These are phyloP conservation scores for Mycena metata DNA, from an alignment of 768 basidiomycete species.

Conservation along the genomic window DNA sequence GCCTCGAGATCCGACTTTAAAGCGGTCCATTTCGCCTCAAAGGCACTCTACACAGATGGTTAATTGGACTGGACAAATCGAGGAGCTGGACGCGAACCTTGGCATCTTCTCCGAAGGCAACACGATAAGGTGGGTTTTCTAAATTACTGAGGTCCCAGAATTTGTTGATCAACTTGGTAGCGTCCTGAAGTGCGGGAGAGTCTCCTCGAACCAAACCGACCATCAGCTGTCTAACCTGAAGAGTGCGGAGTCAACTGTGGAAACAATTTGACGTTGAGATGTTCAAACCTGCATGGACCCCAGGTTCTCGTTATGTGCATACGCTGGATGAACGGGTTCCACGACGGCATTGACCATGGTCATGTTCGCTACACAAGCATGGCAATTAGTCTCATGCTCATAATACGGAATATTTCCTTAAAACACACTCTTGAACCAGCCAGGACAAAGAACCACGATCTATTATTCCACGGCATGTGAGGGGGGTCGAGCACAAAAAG, in stretches of 20 bases:
- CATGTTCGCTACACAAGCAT: slow-evolving; percentile 30
- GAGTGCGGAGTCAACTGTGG: not conserved
- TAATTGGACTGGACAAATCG: not conserved
- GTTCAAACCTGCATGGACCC: slow-evolving; percentile 40
- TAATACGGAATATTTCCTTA: not conserved
- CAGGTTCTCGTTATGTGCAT: slow-evolving; percentile 26
- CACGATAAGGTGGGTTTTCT: slow-evolving; percentile 36
- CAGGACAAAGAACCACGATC: slow-evolving; percentile 35
- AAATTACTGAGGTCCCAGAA: slow-evolving; percentile 34
- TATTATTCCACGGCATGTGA: not conserved
- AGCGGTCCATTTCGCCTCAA: slow-evolving; percentile 30
- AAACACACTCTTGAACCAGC: slow-evolving; percentile 38
- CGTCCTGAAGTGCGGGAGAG: slow-evolving; percentile 35
- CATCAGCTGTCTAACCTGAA: slow-evolving; percentile 15
- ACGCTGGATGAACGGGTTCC: slow-evolving; percentile 34
- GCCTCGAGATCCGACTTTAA: slow-evolving; percentile 31
- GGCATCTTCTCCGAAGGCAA: slow-evolving; percentile 38
- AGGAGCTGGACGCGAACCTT: slow-evolving; percentile 19
- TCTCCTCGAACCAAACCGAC: slow-evolving; percentile 30
- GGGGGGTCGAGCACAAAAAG: not conserved
- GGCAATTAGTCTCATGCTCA: not conserved
- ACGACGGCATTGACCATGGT: slow-evolving; percentile 33
- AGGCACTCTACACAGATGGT: slow-evolving; percentile 9
- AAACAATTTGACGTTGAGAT: not conserved
- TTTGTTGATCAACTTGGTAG: slow-evolving; percentile 32